Percentiles rank a stretch among this genome's conserved stretches.
phyloP scores from a whole-genome alignment of 2,329 filamentous ascomycete genomes.

The Aspergillus pseudoterreus region DNA sequence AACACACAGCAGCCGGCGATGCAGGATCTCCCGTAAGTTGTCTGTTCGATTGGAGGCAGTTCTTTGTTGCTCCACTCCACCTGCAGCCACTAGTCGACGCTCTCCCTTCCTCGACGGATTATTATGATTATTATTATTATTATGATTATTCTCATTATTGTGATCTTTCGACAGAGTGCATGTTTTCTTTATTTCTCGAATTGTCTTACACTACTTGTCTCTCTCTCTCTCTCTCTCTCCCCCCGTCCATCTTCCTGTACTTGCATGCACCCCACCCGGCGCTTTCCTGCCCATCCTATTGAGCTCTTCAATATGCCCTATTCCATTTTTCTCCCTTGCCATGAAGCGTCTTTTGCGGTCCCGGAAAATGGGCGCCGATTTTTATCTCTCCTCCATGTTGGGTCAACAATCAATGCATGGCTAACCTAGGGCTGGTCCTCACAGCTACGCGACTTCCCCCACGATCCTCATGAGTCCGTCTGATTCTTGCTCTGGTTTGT shows the following conservation, averaged over 20 bases:
- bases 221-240: neutral
- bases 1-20: constrained; percentile 48
- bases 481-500: constrained; percentile 55
- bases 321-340: neutral
- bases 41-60: constrained; percentile 37
- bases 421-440: constrained; percentile 20
- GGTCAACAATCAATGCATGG: constrained; percentile 3
- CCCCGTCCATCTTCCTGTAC: constrained; percentile 20
- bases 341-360: neutral
- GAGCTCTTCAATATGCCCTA: constrained; percentile 7
- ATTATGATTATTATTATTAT: neutral
- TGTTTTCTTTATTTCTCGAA: constrained; percentile 4
- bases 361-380: neutral
- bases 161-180: neutral
- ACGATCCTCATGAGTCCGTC: constrained; percentile 49
- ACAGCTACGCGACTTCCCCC: constrained; percentile 50
- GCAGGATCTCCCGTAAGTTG: constrained; percentile 55
- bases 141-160: neutral
- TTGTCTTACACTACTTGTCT: constrained; percentile 8
- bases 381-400: neutral
- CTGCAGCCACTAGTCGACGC: constrained; percentile 29
- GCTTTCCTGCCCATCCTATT: constrained; percentile 10
- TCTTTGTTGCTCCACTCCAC: constrained; percentile 28
- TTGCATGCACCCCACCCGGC: constrained; percentile 22
- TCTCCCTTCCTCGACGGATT: constrained; percentile 8